These are phyloP conservation scores for Suhomyces kilbournensis DNA, from an alignment of 805 yeast species.

Conservation along the genomic window DNA sequence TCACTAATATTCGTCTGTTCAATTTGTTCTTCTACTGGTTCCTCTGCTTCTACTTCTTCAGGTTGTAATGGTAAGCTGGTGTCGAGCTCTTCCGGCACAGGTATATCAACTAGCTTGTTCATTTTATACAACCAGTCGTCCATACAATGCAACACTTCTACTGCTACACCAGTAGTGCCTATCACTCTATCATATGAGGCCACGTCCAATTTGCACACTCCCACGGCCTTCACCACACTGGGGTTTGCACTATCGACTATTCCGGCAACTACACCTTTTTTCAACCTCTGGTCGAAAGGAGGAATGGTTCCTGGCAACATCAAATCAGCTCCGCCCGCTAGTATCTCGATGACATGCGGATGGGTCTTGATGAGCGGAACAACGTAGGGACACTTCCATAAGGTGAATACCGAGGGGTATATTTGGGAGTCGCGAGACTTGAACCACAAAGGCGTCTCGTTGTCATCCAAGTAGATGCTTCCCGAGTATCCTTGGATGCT, in stretches of 20 bases:
- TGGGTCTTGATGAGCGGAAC: conserved; percentile 72
- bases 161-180: conserved; percentile 79
- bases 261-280: conserved; percentile 63
- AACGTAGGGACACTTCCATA: conserved; percentile 67
- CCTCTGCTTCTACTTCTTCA: conserved; percentile 19
- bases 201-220: conserved; percentile 53
- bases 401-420: conserved; percentile 69
- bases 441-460: conserved; percentile 73
- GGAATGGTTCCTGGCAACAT: conserved; percentile 72
- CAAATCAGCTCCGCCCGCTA: conserved; percentile 77
- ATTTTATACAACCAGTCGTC: conserved; percentile 62
- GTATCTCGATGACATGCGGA: conserved; percentile 63
- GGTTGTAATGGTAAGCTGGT: conserved; percentile 37
- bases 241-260: conserved; percentile 63
- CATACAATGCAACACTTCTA: conserved; percentile 60
- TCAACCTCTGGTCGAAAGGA: conserved; percentile 51
- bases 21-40: conserved; percentile 12
- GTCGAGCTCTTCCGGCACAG: conserved; percentile 24
- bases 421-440: conserved; percentile 50
- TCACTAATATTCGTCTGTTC: conserved; percentile 9
- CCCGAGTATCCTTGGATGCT: conserved; percentile 54
- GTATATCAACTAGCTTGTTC: conserved; percentile 44
- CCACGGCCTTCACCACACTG: conserved; percentile 67
- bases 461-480: conserved; percentile 58
- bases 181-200: conserved; percentile 42